phyloP scores from a whole-genome alignment of 106 monocot genomes.

The Apostasia shenzhenica region DNA sequence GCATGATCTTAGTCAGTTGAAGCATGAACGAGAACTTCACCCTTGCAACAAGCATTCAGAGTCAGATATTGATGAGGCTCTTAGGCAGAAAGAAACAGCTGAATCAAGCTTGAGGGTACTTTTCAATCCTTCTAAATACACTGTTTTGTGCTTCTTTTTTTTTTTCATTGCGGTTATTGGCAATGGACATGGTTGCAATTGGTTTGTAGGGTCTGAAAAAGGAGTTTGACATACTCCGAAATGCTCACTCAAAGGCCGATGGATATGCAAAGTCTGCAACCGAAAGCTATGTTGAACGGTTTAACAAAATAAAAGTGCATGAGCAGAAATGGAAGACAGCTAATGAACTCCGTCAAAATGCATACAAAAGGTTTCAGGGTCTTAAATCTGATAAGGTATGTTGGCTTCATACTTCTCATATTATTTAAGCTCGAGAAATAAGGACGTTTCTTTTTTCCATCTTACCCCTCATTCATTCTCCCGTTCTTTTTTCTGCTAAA shows the following conservation, averaged over 20 bases:
- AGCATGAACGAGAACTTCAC: conserved; percentile 5
- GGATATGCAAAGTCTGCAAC: neutral
- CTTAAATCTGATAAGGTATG: conserved; percentile 13
- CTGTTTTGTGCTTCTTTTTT: neutral
- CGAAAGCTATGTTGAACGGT: conserved; percentile 3
- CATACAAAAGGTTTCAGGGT: conserved; percentile 5
- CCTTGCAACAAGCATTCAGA: conserved; percentile 2
- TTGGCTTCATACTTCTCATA: neutral
- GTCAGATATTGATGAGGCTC: conserved; percentile 5
- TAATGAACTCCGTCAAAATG: conserved; percentile 7
- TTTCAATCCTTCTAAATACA: neutral
- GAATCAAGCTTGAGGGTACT: conserved; percentile 7
- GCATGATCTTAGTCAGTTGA: conserved; percentile 5
- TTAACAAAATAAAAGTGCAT: conserved; percentile 8
- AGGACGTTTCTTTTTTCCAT: too few species aligned
- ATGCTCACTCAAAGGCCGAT: conserved; percentile 6
- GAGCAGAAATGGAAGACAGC: conserved; percentile 5
- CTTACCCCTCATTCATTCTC: too few species aligned
- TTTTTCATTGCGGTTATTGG: neutral
- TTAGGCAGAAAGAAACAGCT: conserved; percentile 10
- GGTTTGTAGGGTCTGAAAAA: conserved; percentile 3
- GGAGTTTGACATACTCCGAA: conserved; percentile 7
- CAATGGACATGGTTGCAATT: neutral
- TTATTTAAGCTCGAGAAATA: neutral
- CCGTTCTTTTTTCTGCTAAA: too few species aligned